Percentiles rank a stretch among this genome's conserved stretches.
These are phyloP conservation scores for Oryza longistaminata DNA, from an alignment of 176 grass and related monocot genomes.

Conservation along the genomic window DNA sequence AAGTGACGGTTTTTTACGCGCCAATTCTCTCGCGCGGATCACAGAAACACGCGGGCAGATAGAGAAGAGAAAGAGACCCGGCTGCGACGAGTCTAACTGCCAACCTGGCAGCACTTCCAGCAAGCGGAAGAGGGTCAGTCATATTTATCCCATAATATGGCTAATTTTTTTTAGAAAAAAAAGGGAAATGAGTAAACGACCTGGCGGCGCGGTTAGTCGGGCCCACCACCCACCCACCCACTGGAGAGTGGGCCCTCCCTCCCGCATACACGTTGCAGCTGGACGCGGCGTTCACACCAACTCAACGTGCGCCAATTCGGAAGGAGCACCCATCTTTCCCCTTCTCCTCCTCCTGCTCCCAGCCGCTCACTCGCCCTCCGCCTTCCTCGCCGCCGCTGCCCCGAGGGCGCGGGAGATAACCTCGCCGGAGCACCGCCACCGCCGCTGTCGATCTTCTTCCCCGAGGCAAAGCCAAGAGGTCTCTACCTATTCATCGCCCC, in stretches of 20 bases:
- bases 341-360: neutral
- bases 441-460: neutral
- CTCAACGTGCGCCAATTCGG: conserved; percentile 31
- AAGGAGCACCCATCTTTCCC: neutral
- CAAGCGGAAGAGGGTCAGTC: neutral
- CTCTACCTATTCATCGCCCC: neutral
- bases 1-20: neutral
- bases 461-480: neutral
- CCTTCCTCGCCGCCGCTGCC: neutral
- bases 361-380: neutral
- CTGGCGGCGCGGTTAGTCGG: neutral
- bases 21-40: neutral
- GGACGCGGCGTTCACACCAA: conserved; percentile 14
- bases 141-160: neutral
- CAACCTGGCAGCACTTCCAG: no score
- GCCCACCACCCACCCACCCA: neutral
- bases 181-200: neutral
- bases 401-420: neutral
- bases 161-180: neutral
- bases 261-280: neutral
- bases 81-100: no score
- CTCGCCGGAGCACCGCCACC: neutral
- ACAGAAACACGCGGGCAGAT: no score
- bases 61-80: no score
- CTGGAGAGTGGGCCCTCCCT: conserved; percentile 22